Base-by-base conservation (phyloP, 2,329 filamentous ascomycete genomes). In the Calycina marina region DNA sequence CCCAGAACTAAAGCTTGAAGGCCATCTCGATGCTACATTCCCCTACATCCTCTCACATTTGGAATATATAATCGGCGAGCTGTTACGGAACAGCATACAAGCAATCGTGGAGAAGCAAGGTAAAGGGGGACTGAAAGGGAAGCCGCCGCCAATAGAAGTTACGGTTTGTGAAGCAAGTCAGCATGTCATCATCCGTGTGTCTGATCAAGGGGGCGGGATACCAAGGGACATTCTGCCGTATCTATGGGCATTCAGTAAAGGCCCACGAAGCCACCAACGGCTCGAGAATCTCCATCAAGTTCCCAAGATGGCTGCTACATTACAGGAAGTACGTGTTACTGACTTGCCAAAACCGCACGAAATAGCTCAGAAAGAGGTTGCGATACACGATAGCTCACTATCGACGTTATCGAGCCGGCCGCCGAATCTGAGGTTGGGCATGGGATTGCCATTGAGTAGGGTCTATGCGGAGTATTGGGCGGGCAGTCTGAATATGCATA, bases 401-500 rank as follows among this genome's bases (percentile, higher is more conserved):
- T 74, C 79, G 8, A 77, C 80, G 2, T 63, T 98, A 25, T 83
- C 83, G 1, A 80, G 76, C 36, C 69, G 90, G 20, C 83, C 85
- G 12, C 88, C 90, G 0, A 79, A 93, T 51, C 61, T 96, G 39
- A 72, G 84, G 8, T 65, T 98, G 2, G 90, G 90, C 4, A 93
- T 98, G 68, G 90, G 90, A 1, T 58, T 98, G 31, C 90, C 90
- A 0, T 76, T 98, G 59, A 93, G 86, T 48, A 72, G 84, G 40
- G 82, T 96, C 3, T 98, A 96, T 56, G 85, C 88, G 16, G 88
- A 96, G 56, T 96, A 96, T 56, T 98, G 90, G 90, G 90, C 90
- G 3, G 90, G 90, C 14, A 90, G 72, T 47, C 61, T 98, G 6
- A 81, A 93, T 48, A 57, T 96, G 37, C 88, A 96, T 53, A 94